Percentiles rank a stretch among this genome's conserved stretches.
Conservation (phyloP, 176 grass and related monocot species). For the Raddia distichophylla region DNA sequence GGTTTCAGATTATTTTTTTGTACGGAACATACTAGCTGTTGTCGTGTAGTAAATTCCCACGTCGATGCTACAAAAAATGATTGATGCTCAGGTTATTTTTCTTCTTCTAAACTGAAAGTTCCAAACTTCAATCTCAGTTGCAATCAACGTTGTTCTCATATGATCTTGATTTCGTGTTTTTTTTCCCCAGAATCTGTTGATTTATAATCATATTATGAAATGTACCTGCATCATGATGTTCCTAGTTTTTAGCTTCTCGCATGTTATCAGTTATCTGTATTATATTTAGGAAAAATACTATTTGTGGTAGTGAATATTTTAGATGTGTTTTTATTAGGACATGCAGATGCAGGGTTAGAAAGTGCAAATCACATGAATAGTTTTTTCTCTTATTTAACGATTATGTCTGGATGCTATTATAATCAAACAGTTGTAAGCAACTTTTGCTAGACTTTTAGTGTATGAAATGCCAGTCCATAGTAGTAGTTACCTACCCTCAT, state of each 20-base stretch:
- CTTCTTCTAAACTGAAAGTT: not conserved
- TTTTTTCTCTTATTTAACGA: not conserved
- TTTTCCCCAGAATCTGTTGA: not conserved
- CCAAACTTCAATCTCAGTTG: not conserved
- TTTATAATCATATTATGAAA: not conserved
- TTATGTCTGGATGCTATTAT: not conserved
- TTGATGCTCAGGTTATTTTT: not conserved
- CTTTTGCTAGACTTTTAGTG: not conserved
- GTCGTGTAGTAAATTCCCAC: not conserved
- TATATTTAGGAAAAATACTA: not conserved
- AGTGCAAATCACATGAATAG: not conserved
- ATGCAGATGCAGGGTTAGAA: not conserved
- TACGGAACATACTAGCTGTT: not conserved
- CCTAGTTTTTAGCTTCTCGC: not conserved
- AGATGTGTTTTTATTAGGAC: not conserved
- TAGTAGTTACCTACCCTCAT: not conserved
- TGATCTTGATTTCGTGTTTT: not conserved
- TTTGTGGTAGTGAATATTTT: constrained; percentile 4
- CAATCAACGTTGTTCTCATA: not conserved
- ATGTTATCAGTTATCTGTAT: not conserved
- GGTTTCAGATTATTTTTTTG: not conserved
- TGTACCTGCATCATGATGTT: not conserved
- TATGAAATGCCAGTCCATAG: not conserved
- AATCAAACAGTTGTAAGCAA: not conserved
- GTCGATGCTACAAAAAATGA: not conserved